phyloP scores from a whole-genome alignment of 2,329 filamentous ascomycete species.

The Coleophoma eucalyptorum region DNA sequence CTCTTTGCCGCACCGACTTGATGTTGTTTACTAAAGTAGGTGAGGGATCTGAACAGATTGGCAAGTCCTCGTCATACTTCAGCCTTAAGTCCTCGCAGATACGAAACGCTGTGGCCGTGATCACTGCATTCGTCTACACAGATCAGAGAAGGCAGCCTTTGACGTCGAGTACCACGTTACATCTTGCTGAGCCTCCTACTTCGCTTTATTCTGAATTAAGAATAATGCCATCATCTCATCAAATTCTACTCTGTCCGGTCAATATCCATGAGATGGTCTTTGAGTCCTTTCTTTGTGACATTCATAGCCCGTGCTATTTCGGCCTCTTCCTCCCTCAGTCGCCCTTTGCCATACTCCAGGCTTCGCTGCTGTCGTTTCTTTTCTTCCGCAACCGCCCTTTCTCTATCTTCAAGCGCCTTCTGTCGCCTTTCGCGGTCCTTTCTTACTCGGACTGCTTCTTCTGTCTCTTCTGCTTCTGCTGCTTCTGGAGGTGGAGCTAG shows the following conservation, averaged over 20 bases:
- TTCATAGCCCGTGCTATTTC: conserved; percentile 67
- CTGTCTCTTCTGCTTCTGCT: conserved; percentile 40
- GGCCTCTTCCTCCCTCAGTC: conserved; percentile 61
- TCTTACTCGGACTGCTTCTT: conserved; percentile 45
- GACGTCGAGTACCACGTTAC: too few relatives aligned
- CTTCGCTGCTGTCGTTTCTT: conserved; percentile 56
- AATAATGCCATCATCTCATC: too few relatives aligned
- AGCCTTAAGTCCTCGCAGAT: too few relatives aligned
- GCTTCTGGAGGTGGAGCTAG: conserved; percentile 55
- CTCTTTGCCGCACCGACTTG: too few relatives aligned
- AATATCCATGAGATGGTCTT: conserved; percentile 48
- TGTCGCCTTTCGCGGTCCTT: conserved; percentile 58
- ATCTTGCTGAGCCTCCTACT: too few relatives aligned
- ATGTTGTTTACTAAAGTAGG: too few relatives aligned
- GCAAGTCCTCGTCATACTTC: too few relatives aligned
- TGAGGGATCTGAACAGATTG: too few relatives aligned
- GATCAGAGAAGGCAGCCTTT: too few relatives aligned
- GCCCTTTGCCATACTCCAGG: conserved; percentile 55
- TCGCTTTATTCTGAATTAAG: too few relatives aligned
- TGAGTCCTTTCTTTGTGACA: conserved; percentile 62
- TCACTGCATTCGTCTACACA: too few relatives aligned
- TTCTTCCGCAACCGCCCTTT: conserved; percentile 58
- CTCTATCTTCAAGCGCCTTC: conserved; percentile 62
- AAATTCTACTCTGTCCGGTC: neutral
- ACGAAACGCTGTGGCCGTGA: too few relatives aligned